Evolutionary conservation across 257 asterid genomes (phyloP), one percentile per base, ranked within the genome.

Genomic region (Nicotiana attenuata): DNA sequence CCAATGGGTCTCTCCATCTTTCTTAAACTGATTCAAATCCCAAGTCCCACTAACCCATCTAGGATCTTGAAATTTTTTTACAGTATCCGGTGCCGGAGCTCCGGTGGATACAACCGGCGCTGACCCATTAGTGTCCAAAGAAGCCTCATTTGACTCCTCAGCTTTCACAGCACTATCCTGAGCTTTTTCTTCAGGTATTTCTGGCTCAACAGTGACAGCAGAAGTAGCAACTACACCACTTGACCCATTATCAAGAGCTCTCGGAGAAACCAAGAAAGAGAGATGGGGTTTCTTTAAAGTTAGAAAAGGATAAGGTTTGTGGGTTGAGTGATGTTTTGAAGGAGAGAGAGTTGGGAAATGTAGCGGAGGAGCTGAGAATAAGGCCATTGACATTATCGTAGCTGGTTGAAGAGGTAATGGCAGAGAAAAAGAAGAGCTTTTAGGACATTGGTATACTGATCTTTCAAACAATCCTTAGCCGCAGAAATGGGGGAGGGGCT

Each of bases 31-130:
- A 81, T 84, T 86, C 91, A 96, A 88, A 81, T 96, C 97, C 98
- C 99, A 96, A 19, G 97, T 96, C 82, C 99, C 99, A 16, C 86
- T 87, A 26, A 92, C 86, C 99, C 99, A 96, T 80, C 91, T 91
- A 57, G 89, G 80, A 82, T 96, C 97, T 83, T 85, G 79, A 89
- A 91, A 92, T 28, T 80, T 64, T 6, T 20, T 29, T 35, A 53
- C 87, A 75, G 31, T 85, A 71, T 80, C 15, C 84, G 87, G 88
- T 41, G 76, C 89, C 81, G 65, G 85, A 63, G 85, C 60, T 47
- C 28, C 92, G 80, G 80, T 84, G 24, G 65, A 91, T 22, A 20
- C 83, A 2, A 81, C 82, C 60, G 78, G 77, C 64, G 84, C 24
- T 33, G 89, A 89, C 83, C 97, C 98, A 83, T 94, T 93, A 22